Evolutionary conservation across 306 rosid species (phyloP).

Genomic region (Acacia confusa): DNA sequence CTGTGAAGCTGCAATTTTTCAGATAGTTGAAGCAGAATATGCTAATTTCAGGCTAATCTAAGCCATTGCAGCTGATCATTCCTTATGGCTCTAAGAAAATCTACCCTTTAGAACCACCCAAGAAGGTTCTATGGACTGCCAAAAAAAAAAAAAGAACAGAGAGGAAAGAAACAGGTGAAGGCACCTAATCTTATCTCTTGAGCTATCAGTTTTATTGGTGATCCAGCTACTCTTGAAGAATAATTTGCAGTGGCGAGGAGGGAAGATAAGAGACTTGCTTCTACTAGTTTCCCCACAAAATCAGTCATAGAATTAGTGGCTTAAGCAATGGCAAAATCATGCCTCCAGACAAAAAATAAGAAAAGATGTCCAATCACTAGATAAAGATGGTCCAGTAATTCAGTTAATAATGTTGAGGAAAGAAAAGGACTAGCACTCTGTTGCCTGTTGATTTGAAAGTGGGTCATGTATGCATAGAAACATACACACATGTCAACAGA

Average conservation of each 20-base stretch:
- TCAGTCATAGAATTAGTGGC: conserved; percentile 1
- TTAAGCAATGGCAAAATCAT: conserved; percentile 28
- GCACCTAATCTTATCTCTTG: background rate
- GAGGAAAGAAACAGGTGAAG: background rate
- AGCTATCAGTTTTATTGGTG: background rate
- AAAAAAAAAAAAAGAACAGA: background rate
- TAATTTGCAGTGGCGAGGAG: background rate
- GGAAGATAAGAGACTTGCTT: background rate
- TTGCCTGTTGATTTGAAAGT: conserved; percentile 16
- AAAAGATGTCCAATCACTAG: conserved; percentile 24
- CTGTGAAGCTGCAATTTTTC: background rate
- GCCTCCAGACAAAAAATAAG: conserved; percentile 27
- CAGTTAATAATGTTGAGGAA: background rate
- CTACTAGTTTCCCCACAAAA: background rate
- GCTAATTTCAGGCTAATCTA: conserved; percentile 8
- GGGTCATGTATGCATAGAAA: conserved; percentile 39
- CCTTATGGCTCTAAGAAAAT: background rate
- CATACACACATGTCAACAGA: conserved; percentile 8
- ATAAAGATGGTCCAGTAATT: conserved; percentile 22
- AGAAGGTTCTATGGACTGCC: background rate
- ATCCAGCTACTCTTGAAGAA: conserved; percentile 6
- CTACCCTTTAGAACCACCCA: conserved; percentile 20
- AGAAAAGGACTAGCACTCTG: conserved; percentile 12
- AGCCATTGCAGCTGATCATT: background rate
- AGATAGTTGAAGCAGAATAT: conserved; percentile 4